Conservation (phyloP, 106 monocot species). For the Dendrobium chrysotoxum region DNA sequence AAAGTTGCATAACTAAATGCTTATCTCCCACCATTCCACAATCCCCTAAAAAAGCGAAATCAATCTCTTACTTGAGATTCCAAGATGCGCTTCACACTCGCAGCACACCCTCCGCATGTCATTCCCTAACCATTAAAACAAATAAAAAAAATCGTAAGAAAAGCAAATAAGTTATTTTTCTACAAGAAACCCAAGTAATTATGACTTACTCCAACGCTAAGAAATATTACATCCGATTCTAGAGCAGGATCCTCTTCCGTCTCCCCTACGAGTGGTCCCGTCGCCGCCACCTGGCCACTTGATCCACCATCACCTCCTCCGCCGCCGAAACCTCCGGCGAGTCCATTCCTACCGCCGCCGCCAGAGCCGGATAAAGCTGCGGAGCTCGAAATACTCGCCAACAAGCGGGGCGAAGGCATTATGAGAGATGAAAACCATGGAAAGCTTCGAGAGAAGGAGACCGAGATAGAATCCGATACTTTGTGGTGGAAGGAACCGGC, state of each 20-base stretch:
- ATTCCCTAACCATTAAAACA: conserved; percentile 40
- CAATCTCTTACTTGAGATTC: conserved; percentile 50
- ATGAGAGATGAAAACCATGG: conserved; percentile 5
- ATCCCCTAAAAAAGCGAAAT: background rate
- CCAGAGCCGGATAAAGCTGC: conserved; percentile 5
- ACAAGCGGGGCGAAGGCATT: too few species aligned
- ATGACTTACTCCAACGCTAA: conserved; percentile 45
- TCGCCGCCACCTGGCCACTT: conserved; percentile 25
- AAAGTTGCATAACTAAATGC: too few species aligned
- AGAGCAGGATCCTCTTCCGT: conserved; percentile 23
- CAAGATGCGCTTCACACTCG: conserved; percentile 46
- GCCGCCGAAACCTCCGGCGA: conserved; percentile 28
- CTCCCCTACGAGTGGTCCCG: conserved; percentile 22
- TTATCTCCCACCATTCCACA: too few species aligned
- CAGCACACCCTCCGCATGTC: conserved; percentile 76
- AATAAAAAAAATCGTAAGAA: background rate
- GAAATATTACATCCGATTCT: conserved; percentile 43
- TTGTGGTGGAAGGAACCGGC: background rate
- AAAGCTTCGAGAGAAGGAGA: conserved; percentile 12
- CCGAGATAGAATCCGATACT: background rate
- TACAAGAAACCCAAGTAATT: background rate
- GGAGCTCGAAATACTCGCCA: conserved; percentile 2
- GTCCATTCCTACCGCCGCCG: background rate
- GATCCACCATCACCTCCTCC: conserved; percentile 35
- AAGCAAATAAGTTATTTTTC: background rate